Evolutionary conservation across 495 filamentous ascomycete genomes (phyloP), one percentile per base, ranked within the genome.

Genomic region (Sporormia fimetaria): DNA sequence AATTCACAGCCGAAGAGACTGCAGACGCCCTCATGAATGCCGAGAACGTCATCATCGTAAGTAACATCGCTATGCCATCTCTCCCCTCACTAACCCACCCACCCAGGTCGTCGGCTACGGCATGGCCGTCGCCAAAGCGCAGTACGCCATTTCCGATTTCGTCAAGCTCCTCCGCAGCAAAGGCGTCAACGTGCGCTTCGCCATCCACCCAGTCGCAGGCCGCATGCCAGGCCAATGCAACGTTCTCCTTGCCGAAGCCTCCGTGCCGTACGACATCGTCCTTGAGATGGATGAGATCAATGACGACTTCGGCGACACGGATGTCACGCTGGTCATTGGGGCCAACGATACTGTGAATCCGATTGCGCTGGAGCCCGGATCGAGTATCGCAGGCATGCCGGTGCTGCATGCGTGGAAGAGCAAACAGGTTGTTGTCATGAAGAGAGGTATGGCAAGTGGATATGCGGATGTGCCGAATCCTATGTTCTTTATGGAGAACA

Each of bases 201-300:
- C 81, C 9, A 88, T 88, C 45, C 83, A 87, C 52, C 81, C 81
- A 0, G 81, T 87, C 16, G 81, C 83, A 0, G 83, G 83, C 27
- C 71, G 83, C 18, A 88, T 88, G 83, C 83, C 83, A 0, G 83
- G 83, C 2, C 83, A 88, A 56, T 87, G 81, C 62, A 88, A 88
- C 51, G 83, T 88, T 6, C 65, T 88, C 6, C 71, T 87, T 4
- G 83, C 83, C 2, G 83, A 88, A 54, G 83, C 83, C 1, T 77
- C 72, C 18, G 83, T 88, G 21, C 81, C 81, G 4, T 88, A 88
- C 54, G 82, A 87, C 52, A 86, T 51, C 22, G 47, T 51, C 10
- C 47, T 51, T 12, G 83, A 88, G 63, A 87, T 87, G 83, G 83
- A 87, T 57, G 83, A 88, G 60, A 87, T 88, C 62, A 88, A 88